phyloP scores from a whole-genome alignment of 108 stramenopile genomes.

The Bacterosira constricta region DNA sequence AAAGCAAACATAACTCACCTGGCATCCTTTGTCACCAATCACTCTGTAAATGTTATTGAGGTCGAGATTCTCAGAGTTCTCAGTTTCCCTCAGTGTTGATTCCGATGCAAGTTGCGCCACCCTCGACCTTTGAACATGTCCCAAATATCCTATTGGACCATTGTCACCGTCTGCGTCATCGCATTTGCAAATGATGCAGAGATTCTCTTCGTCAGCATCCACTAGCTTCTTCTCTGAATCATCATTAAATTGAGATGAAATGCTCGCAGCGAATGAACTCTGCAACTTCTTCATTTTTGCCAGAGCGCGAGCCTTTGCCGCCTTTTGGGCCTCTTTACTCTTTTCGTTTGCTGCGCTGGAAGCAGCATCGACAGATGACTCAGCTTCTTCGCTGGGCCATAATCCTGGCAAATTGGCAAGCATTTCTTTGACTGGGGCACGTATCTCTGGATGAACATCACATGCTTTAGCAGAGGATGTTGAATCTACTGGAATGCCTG shows the following conservation, averaged over 20 bases:
- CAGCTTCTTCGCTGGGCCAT: constrained; percentile 65
- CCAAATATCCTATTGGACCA: constrained; percentile 88
- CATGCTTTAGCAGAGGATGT: constrained; percentile 14
- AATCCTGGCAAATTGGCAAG: constrained; percentile 71
- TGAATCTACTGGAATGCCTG: constrained; percentile 56
- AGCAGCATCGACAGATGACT: constrained; percentile 27
- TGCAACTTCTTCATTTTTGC: constrained; percentile 85
- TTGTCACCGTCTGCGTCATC: constrained; percentile 87
- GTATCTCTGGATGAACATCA: constrained; percentile 56
- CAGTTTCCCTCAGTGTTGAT: constrained; percentile 26
- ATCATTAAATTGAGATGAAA: constrained; percentile 57
- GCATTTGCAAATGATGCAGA: constrained; percentile 91
- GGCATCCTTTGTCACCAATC: constrained; percentile 88
- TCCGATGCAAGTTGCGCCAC: constrained; percentile 65
- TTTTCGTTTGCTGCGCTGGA: constrained; percentile 48
- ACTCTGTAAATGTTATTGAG: constrained; percentile 71
- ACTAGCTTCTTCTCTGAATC: constrained; percentile 44
- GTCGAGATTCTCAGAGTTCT: constrained; percentile 8
- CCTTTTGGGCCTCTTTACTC: constrained; percentile 77
- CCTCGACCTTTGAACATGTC: constrained; percentile 86
- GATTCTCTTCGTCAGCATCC: constrained; percentile 72
- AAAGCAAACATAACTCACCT: constrained; percentile 42
- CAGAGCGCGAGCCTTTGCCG: constrained; percentile 77
- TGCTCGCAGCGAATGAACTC: constrained; percentile 74
- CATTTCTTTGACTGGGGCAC: constrained; percentile 65